Conservation (phyloP, 441 rosid species). For the Omphalea diandra region DNA sequence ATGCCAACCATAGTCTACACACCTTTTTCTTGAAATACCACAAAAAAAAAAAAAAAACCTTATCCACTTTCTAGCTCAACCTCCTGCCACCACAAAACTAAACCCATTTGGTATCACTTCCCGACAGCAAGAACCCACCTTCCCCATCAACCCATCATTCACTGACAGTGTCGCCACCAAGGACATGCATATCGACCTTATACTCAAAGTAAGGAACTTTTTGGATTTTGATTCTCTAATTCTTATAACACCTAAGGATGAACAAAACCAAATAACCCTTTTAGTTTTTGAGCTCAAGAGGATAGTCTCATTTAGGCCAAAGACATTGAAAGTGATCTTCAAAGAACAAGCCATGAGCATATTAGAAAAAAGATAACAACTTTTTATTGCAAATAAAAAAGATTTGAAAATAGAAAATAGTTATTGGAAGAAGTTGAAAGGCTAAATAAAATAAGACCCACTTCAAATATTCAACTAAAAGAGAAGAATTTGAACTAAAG, state of each 20-base stretch:
- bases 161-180: slow-evolving; percentile 46
- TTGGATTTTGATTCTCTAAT: slow-evolving; percentile 27
- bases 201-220: slow-evolving; percentile 27
- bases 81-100: slow-evolving; percentile 39
- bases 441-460: slow-evolving; percentile 13
- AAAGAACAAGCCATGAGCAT: slow-evolving; percentile 37
- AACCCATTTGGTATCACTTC: slow-evolving; percentile 63
- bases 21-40: slow-evolving; percentile 81
- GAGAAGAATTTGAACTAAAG: slow-evolving; percentile 14
- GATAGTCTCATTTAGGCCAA: slow-evolving; percentile 26
- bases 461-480: slow-evolving; percentile 15
- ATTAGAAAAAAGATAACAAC: no score
- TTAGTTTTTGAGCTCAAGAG: slow-evolving; percentile 23
- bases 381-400: slow-evolving; percentile 14
- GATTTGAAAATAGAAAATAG: neutral
- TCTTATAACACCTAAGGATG: slow-evolving; percentile 26
- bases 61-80: slow-evolving; percentile 62
- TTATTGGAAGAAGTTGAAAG: neutral
- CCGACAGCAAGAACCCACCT: slow-evolving; percentile 68
- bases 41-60: slow-evolving; percentile 72
- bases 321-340: slow-evolving; percentile 19
- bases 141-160: slow-evolving; percentile 70
- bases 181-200: slow-evolving; percentile 36
- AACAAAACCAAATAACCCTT: no score
- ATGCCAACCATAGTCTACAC: slow-evolving; percentile 77